Evolutionary conservation across 2,329 filamentous ascomycete genomes (phyloP).

Genomic region (Colletotrichum liaoningense): DNA sequence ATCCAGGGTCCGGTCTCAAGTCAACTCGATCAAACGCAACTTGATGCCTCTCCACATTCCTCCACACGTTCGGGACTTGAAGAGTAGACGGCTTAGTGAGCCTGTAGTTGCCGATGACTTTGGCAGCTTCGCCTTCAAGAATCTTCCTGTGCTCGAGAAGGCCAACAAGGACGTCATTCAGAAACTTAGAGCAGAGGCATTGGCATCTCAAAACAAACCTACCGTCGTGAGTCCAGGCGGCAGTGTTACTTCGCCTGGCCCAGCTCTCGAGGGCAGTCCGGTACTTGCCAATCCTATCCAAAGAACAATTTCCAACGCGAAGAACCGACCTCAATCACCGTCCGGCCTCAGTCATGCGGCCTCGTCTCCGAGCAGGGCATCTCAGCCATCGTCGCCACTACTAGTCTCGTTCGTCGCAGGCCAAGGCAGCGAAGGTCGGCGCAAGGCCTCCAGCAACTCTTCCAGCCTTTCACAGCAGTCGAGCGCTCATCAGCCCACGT

Average conservation of each 20-base stretch:
- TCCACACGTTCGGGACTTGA: slow-evolving; percentile 91
- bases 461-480: slow-evolving; percentile 87
- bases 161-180: slow-evolving; percentile 99
- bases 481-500: slow-evolving; percentile 74
- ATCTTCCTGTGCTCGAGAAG: slow-evolving; percentile 94
- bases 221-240: slow-evolving; percentile 57
- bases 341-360: slow-evolving; percentile 83
- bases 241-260: slow-evolving; percentile 67
- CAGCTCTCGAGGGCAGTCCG: slow-evolving; percentile 86
- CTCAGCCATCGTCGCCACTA: slow-evolving; percentile 76
- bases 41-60: slow-evolving; percentile 97
- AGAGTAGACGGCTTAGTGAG: slow-evolving; percentile 89
- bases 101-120: slow-evolving; percentile 92
- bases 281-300: slow-evolving; percentile 83
- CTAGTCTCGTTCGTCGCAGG: slow-evolving; percentile 95
- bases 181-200: slow-evolving; percentile 90
- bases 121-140: slow-evolving; percentile 97
- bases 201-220: slow-evolving; percentile 73
- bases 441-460: slow-evolving; percentile 92
- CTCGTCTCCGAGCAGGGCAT: slow-evolving; percentile 88
- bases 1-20: slow-evolving; percentile 87
- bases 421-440: slow-evolving; percentile 79
- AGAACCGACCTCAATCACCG: slow-evolving; percentile 88
- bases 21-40: slow-evolving; percentile 88
- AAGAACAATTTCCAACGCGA: slow-evolving; percentile 84